Conservation (phyloP, 176 grass and related monocot genomes). For the Lolium perenne region DNA sequence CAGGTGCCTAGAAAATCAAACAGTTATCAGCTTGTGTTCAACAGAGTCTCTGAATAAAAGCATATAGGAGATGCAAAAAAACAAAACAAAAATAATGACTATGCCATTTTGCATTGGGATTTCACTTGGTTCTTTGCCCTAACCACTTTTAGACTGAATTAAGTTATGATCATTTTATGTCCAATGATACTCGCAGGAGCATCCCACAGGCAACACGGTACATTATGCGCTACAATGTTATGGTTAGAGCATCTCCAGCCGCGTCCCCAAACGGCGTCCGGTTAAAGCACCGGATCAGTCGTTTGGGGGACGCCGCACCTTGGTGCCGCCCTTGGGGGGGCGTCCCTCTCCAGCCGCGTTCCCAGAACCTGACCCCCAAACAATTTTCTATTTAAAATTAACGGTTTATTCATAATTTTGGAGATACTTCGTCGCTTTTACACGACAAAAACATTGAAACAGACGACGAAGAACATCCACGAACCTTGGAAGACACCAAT, state of each 20-base stretch:
- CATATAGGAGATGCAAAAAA: neutral
- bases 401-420: no score
- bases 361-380: no score
- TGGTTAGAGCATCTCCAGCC: neutral
- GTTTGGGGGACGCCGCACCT: no score
- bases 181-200: neutral
- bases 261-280: no score
- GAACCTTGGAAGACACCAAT: no score
- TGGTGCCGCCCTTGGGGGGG: no score
- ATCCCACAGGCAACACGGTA: neutral
- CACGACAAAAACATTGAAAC: no score
- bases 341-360: no score
- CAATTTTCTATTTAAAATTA: no score
- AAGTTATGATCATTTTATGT: neutral
- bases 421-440: no score
- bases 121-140: neutral
- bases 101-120: neutral
- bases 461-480: no score
- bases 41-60: conserved; percentile 1
- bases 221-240: neutral
- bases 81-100: neutral
- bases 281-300: no score
- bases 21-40: conserved; percentile 33
- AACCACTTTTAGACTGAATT: neutral
- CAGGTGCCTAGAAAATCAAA: conserved; percentile 70